These are phyloP conservation scores for Solanum hybrid DNA, from an alignment of 305 asterid genomes.

Conservation along the genomic window DNA sequence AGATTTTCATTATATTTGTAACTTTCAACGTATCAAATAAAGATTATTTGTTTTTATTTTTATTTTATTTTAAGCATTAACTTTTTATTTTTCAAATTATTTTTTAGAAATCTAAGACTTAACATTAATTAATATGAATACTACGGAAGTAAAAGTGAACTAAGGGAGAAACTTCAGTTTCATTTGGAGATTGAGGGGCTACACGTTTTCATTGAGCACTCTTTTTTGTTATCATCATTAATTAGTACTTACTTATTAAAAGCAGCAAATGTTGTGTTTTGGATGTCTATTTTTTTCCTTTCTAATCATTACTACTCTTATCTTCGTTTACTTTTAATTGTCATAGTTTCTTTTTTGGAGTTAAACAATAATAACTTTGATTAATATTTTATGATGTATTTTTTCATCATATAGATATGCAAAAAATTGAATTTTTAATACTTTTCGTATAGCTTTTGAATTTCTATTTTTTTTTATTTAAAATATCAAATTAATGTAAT, in stretches of 20 bases:
- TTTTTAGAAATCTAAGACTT: no score
- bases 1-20: background rate
- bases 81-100: no score
- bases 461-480: no score
- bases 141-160: background rate
- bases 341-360: no score
- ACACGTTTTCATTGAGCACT: background rate
- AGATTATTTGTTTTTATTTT: no score
- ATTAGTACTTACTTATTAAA: background rate
- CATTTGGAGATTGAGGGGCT: background rate
- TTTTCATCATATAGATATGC: no score
- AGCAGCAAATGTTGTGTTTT: background rate
- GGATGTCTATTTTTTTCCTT: background rate
- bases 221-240: background rate
- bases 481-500: no score
- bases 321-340: background rate
- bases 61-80: no score
- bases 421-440: no score
- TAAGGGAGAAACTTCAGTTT: background rate
- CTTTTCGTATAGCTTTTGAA: no score
- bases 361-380: background rate
- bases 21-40: background rate
- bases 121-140: background rate
- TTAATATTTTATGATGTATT: accelerated
- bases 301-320: background rate